Evolutionary conservation across 2,329 filamentous ascomycete species (phyloP).

Genomic region (Cercospora nicotianae): DNA sequence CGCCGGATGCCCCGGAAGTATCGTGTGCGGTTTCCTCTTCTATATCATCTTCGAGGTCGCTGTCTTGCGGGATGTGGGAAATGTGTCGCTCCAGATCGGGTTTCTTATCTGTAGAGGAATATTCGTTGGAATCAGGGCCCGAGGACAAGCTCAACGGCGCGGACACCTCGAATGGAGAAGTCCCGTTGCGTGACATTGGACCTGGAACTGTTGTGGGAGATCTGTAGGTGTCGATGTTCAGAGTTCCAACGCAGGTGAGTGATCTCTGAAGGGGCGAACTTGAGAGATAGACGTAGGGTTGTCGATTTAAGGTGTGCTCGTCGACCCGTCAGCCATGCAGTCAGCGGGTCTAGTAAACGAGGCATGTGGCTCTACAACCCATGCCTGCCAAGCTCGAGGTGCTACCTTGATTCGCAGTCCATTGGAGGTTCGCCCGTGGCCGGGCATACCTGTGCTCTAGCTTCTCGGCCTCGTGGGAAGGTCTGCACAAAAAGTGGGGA

Average conservation of each 20-base stretch:
- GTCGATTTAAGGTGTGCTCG: not conserved
- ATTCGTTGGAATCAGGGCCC: not conserved
- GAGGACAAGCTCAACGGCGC: constrained; percentile 9
- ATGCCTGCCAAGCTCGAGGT: constrained; percentile 10
- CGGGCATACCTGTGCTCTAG: not conserved
- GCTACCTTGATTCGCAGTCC: constrained; percentile 9
- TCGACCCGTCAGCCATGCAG: constrained; percentile 10
- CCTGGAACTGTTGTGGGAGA: no score
- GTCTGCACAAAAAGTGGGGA: constrained; percentile 2
- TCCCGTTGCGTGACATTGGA: not conserved
- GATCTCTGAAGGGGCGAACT: not conserved
- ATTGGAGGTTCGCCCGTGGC: constrained; percentile 5
- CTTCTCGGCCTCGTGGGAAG: constrained; percentile 2
- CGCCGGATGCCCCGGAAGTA: not conserved
- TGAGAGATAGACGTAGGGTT: not conserved
- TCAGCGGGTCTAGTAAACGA: constrained; percentile 10
- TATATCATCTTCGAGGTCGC: constrained; percentile 10
- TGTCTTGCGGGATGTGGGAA: constrained; percentile 18
- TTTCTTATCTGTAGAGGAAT: constrained; percentile 10
- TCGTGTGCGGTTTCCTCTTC: not conserved
- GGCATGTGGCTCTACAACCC: not conserved
- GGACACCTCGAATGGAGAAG: constrained; percentile 13
- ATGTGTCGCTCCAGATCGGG: constrained; percentile 19
- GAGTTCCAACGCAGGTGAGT: no score
- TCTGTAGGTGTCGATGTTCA: no score